Evolutionary conservation across 495 filamentous ascomycete species (phyloP), one percentile per base, ranked within the genome.

Genomic region (Gamarada debralockiae): DNA sequence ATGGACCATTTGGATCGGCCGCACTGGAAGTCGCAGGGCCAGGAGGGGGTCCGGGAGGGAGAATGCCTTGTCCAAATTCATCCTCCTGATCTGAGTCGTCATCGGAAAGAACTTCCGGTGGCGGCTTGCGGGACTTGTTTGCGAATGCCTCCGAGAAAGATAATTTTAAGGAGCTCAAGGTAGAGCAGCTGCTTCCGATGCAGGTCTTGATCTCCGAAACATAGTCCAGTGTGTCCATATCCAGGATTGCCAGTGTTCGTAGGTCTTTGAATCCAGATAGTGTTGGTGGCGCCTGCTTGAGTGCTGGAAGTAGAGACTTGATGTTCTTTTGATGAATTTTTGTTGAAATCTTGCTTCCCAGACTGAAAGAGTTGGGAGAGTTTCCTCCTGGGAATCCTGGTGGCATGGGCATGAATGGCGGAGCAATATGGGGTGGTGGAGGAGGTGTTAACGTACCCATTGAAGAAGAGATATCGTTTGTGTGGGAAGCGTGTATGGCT

Each of bases 261-360:
- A 85, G 70, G 36, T 72, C 67, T 36, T 66, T 74, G 62, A 85
- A 85, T 1, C 76, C 78, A 3, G 78, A 78, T 9, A 83, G 58
- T 0, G 77, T 81, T 0, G 76, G 72, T 14, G 69, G 72, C 33
- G 56, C 61, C 59, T 66, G 69, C 18, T n/a, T 48, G 13, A 53
- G 13, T 1, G 20, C 21, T 15, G 50, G 50, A 3, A 48, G 9
- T 2, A 48, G 23, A 22, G 29, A 18, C 25, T 50, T 50, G 9
- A 23, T 34, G 18, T 22, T 29, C 25, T 50, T 55, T 20, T 38
- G 37, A n/a, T 45, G 34, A 13, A 20, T 1, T 29, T 52, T 55
- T 21, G 25, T 22, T 3, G 39, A 18, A 6, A 24, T 9, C 31
- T 48, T 52, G 24, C 5, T 38, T 8, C 37, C 48, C 1, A 44